These are phyloP conservation scores for Phytophthora ramorum DNA, from an alignment of 352 stramenopile genomes.

Conservation along the genomic window DNA sequence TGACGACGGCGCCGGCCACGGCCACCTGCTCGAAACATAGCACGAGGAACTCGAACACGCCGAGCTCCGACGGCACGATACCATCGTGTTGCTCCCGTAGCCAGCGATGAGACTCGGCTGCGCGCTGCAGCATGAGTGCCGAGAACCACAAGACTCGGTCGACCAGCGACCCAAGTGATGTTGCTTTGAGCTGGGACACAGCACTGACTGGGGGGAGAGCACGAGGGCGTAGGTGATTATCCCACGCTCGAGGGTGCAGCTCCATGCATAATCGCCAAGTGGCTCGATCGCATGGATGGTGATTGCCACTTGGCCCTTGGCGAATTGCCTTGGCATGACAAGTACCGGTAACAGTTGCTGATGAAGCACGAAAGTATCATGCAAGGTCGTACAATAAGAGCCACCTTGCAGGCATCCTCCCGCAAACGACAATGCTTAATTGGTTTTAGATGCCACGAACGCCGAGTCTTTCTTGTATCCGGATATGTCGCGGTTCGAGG, in stretches of 20 bases:
- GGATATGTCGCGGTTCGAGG: too few species aligned
- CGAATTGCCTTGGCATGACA: background rate
- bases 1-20: constrained; percentile 41
- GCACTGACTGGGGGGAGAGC: background rate
- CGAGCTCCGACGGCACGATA: constrained; percentile 36
- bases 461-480: too few species aligned
- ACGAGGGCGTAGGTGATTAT: background rate
- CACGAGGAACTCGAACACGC: constrained; percentile 42
- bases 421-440: too few species aligned
- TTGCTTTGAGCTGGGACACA: background rate
- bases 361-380: too few species aligned
- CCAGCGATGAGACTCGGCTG: constrained; percentile 31
- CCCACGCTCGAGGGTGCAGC: background rate
- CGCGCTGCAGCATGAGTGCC: constrained; percentile 28
- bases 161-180: background rate
- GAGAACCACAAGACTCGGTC: background rate
- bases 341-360: too few species aligned
- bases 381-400: too few species aligned
- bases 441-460: too few species aligned
- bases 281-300: background rate
- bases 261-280: background rate
- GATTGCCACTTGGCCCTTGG: background rate
- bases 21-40: constrained; percentile 43
- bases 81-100: constrained; percentile 25
- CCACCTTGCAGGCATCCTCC: too few species aligned